These are phyloP conservation scores for Penicillium coffeae DNA, from an alignment of 495 filamentous ascomycete species.

Conservation along the genomic window DNA sequence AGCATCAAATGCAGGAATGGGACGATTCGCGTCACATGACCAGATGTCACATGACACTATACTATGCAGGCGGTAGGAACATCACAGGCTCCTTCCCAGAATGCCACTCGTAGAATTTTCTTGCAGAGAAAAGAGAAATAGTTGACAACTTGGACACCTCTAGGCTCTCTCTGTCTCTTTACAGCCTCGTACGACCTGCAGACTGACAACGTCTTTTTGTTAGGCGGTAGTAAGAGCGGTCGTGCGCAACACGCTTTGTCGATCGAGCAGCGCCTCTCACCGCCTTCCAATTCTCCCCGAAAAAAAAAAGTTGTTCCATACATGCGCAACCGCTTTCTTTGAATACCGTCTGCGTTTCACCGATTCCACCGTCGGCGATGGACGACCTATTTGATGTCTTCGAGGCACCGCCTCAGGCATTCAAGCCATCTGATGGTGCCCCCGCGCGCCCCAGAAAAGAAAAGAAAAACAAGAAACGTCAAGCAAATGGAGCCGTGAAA, in stretches of 20 bases:
- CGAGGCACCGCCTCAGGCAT: slow-evolving; percentile 57
- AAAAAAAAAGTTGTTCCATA: slow-evolving; percentile 22
- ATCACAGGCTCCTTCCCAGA: too few species aligned
- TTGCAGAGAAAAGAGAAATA: too few species aligned
- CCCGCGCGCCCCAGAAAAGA: slow-evolving; percentile 47
- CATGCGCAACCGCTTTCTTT: slow-evolving; percentile 6
- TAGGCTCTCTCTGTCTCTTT: not conserved
- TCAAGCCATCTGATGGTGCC: slow-evolving; percentile 21
- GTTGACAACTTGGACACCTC: not conserved
- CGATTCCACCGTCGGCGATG: slow-evolving; percentile 44
- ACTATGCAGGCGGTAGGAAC: too few species aligned
- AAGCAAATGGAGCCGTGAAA: slow-evolving; percentile 74
- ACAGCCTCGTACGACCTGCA: too few species aligned
- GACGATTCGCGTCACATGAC: slow-evolving; percentile 29
- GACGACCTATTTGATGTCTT: slow-evolving; percentile 86
- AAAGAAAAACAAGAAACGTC: slow-evolving; percentile 63
- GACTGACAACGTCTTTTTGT: too few species aligned
- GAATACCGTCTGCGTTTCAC: slow-evolving; percentile 12
- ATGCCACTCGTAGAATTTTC: too few species aligned
- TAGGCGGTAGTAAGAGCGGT: too few species aligned
- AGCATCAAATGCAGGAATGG: slow-evolving; percentile 26
- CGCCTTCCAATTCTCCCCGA: slow-evolving; percentile 31
- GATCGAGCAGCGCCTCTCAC: slow-evolving; percentile 23
- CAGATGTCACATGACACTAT: slow-evolving; percentile 10
- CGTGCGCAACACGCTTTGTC: too few species aligned